Conservation (phyloP, 2,329 filamentous ascomycete species). For the Aspergillus awamori region DNA sequence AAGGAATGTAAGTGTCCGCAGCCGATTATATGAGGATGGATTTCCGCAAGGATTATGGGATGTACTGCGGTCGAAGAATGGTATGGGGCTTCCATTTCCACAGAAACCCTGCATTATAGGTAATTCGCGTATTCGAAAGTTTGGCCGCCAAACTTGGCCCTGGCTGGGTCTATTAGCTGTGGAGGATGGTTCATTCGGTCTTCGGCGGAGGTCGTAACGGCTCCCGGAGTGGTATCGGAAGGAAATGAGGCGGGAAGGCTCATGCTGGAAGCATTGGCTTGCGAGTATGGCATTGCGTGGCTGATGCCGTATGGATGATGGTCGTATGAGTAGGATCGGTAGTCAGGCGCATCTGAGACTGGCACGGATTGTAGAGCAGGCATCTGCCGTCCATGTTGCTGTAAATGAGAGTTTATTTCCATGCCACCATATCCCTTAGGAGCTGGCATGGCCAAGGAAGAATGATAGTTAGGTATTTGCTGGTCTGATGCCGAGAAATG, state of each 20-base stretch:
- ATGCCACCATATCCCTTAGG: constrained; percentile 30
- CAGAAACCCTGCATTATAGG: constrained; percentile 10
- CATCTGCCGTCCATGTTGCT: constrained; percentile 31
- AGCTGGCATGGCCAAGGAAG: constrained; percentile 31
- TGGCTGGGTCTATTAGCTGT: constrained; percentile 29
- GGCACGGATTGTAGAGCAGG: constrained; percentile 35
- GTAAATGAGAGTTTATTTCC: constrained; percentile 32
- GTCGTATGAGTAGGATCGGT: constrained; percentile 37
- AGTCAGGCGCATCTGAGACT: constrained; percentile 39
- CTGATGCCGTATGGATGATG: constrained; percentile 32
- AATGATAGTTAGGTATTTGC: constrained; percentile 33
- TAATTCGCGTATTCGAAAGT: constrained; percentile 38
- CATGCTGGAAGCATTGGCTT: constrained; percentile 39
- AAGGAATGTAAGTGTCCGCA: not conserved
- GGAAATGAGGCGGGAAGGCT: constrained; percentile 40
- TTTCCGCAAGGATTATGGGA: constrained; percentile 1
- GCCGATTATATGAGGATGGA: constrained; percentile 4
- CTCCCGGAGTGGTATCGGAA: constrained; percentile 28
- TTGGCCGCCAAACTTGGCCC: constrained; percentile 31
- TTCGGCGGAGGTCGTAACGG: constrained; percentile 23
- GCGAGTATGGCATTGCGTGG: constrained; percentile 35
- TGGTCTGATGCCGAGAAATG: constrained; percentile 24
- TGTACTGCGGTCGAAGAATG: not conserved
- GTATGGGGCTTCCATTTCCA: not conserved
- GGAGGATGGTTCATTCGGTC: constrained; percentile 29